Evolutionary conservation across 305 asterid species (phyloP), one percentile per base, ranked within the genome.

Genomic region (Vinca major): DNA sequence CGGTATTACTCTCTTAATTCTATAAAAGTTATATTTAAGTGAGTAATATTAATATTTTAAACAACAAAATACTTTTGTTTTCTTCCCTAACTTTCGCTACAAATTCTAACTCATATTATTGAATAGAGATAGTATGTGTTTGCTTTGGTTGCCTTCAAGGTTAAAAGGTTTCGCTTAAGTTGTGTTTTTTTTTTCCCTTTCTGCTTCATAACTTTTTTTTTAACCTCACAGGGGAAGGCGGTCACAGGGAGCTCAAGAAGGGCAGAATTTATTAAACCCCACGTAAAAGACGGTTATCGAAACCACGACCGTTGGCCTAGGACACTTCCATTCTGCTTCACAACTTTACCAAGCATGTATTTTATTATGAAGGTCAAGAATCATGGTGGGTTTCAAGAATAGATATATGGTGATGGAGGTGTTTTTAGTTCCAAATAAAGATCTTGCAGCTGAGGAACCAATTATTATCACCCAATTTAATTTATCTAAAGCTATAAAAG

Each of bases 321-420:
- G n/a, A n/a, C n/a, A n/a, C n/a, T n/a, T n/a, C n/a, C 26, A 36
- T 60, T 64, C 52, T 65, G 45, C 57, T 71, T 44, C 62, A 4
- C 40, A 48, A 14, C 62, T 65, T 69, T 20, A 57, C 33, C 33
- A 48, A 44, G 57, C 67, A 64, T 67, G 3, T 73, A 13, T 67
- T 41, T 68, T 44, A 71, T 65, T 16, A 61, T 21, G 6, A 64
- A 80, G 0, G 79, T 73, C 75, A 76, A 69, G 47, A 75, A 62
- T 70, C 70, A 92, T 92, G 98, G 96, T 92, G 65, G 96, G 89
- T 13, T 92, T 92, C 71, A 88, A 87, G 84, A 92, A 90, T 72
- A 82, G 98, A 74, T 92, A 90, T 82, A 64, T 88, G 86, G 83
- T 90, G 66, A 82, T 88, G 92, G 97, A 88, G 82, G 90, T 92